A percentile compares a stretch with the other conserved stretches of the same genome.
Conservation (phyloP, 208 protist species). For the Crithidia brevicula region DNA sequence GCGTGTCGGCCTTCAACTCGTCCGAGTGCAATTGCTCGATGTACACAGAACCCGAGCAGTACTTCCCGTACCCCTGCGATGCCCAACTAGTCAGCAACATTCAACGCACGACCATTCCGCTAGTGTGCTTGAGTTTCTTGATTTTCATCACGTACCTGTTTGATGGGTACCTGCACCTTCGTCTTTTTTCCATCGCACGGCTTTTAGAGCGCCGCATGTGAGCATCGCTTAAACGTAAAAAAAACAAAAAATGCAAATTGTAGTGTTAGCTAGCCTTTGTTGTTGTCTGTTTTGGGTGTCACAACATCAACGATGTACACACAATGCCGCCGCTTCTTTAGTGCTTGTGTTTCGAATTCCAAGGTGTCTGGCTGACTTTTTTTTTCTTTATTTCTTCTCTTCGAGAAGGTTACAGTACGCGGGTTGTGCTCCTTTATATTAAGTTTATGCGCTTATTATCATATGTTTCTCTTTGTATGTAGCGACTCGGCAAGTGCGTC, state of each 20-base stretch:
- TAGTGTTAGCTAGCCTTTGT: neutral
- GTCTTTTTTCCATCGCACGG: conserved; percentile 29
- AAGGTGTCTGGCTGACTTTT: neutral
- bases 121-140: conserved; percentile 23
- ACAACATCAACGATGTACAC: no score
- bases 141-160: conserved; percentile 22
- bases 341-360: no score
- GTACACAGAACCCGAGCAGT: neutral
- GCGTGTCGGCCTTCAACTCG: conserved; percentile 13
- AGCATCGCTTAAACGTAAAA: neutral
- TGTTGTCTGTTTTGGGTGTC: neutral
- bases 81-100: conserved; percentile 4
- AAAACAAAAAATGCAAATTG: neutral
- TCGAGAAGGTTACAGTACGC: no score
- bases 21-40: neutral
- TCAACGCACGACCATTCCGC: conserved; percentile 22
- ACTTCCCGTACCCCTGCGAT: conserved; percentile 10
- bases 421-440: no score
- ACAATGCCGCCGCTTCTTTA: no score
- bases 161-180: conserved; percentile 27
- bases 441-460: no score
- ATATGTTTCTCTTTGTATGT: no score
- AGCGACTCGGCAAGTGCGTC: no score
- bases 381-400: neutral
- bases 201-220: conserved; percentile 27